phyloP scores from a whole-genome alignment of 768 basidiomycete species.

The Termitomyces sp. region DNA sequence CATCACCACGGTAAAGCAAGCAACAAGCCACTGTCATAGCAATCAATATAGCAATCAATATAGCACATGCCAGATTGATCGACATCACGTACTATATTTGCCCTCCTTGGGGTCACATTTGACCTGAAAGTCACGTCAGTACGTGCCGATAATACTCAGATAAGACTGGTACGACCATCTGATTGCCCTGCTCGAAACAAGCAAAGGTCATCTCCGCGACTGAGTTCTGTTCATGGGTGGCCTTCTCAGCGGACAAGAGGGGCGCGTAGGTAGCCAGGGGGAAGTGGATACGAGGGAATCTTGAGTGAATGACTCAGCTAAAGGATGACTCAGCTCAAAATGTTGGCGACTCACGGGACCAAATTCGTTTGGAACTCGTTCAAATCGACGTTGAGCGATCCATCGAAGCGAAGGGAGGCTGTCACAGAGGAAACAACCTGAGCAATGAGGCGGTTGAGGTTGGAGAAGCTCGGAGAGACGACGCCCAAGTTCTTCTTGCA shows the following conservation, averaged over 20 bases:
- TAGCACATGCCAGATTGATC: not conserved
- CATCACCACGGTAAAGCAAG: constrained; percentile 91
- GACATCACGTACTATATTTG: constrained; percentile 83
- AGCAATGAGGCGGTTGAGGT: constrained; percentile 95
- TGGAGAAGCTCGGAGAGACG: constrained; percentile 81
- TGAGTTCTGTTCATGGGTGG: constrained; percentile 94
- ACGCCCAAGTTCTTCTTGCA: constrained; percentile 95
- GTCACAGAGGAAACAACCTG: constrained; percentile 99
- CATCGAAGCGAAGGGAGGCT: constrained; percentile 95
- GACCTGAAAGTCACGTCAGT: constrained; percentile 22
- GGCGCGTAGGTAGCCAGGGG: constrained; percentile 96
- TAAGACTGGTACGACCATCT: constrained; percentile 58
- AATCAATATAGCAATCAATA: constrained; percentile 14
- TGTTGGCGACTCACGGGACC: constrained; percentile 70
- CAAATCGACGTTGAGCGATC: constrained; percentile 94
- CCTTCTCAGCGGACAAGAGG: constrained; percentile 93
- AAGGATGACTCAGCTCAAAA: not conserved
- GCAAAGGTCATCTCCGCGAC: constrained; percentile 98
- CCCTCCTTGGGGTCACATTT: constrained; percentile 95
- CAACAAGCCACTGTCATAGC: constrained; percentile 75
- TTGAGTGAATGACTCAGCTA: constrained; percentile 20
- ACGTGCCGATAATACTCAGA: not conserved
- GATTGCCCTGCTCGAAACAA: constrained; percentile 95
- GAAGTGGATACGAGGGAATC: constrained; percentile 98
- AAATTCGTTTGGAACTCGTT: constrained; percentile 99